Evolutionary conservation across 2,329 filamentous ascomycete species (phyloP).

Genomic region (Alternaria gaisen): DNA sequence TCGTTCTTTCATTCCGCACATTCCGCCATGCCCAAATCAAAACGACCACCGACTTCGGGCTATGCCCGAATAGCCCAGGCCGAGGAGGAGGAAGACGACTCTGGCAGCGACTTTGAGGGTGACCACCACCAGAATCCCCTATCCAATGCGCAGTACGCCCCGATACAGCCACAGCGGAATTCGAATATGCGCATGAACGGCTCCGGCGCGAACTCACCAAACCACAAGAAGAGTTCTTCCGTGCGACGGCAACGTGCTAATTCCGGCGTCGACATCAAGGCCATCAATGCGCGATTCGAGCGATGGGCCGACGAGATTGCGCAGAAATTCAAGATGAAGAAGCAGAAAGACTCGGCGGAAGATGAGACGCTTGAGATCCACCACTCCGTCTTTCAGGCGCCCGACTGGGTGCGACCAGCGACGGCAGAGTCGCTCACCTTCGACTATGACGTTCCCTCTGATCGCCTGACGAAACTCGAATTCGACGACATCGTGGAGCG

Average conservation of each 20-base stretch:
- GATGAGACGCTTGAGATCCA: conserved; percentile 94
- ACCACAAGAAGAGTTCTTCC: conserved; percentile 30
- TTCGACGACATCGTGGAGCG: conserved; percentile 92
- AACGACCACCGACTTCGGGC: conserved; percentile 57
- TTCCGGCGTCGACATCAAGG: conserved; percentile 95
- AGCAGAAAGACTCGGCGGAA: conserved; percentile 74
- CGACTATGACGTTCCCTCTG: conserved; percentile 63
- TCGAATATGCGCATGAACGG: conserved; percentile 55
- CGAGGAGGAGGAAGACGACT: conserved; percentile 59
- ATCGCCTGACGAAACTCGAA: conserved; percentile 77
- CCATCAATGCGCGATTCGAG: conserved; percentile 94
- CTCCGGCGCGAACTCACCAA: conserved; percentile 47
- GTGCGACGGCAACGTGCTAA: conserved; percentile 71
- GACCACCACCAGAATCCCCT: conserved; percentile 49
- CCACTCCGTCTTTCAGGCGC: conserved; percentile 94
- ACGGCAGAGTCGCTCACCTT: conserved; percentile 76
- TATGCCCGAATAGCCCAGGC: conserved; percentile 63
- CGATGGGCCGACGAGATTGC: conserved; percentile 98
- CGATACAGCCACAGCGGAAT: conserved; percentile 57
- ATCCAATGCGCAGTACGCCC: conserved; percentile 55
- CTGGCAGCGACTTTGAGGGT: conserved; percentile 52
- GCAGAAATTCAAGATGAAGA: conserved; percentile 90
- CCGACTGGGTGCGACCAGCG: conserved; percentile 83
- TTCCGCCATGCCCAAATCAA: conserved; percentile 41
- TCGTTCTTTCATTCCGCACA: conserved; percentile 5